Percentiles rank a stretch among this genome's conserved stretches.
Conservation (phyloP, 192 early-diverging fungal genomes). For the Backusella mclennaniae region DNA sequence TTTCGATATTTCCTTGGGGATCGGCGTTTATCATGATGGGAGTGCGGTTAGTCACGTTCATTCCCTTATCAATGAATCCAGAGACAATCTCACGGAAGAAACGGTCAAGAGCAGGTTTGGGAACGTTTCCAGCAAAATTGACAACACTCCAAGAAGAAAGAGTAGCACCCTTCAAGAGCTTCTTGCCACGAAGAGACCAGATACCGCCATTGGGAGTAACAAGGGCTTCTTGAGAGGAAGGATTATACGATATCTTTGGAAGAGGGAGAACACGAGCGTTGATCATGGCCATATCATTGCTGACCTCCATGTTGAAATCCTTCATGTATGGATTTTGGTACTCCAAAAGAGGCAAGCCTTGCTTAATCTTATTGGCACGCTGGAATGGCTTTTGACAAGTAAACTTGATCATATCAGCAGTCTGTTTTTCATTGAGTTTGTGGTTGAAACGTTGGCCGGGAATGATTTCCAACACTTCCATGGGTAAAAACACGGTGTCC, state of each 20-base stretch:
- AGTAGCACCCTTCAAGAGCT: conserved; percentile 69
- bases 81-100: conserved; percentile 78
- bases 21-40: conserved; percentile 49
- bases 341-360: conserved; percentile 64
- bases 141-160: conserved; percentile 84
- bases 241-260: conserved; percentile 71
- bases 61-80: conserved; percentile 71
- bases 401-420: conserved; percentile 92
- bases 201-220: conserved; percentile 66
- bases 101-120: conserved; percentile 54
- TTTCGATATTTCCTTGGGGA: conserved; percentile 63
- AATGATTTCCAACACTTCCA: conserved; percentile 86
- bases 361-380: conserved; percentile 79
- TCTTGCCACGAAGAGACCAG: conserved; percentile 87
- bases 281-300: conserved; percentile 61
- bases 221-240: conserved; percentile 40
- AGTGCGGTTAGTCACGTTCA: conserved; percentile 45
- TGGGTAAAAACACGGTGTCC: conserved; percentile 69
- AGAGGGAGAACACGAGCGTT: conserved; percentile 78
- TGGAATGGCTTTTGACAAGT: conserved; percentile 80
- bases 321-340: conserved; percentile 67
- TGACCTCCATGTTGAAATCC: conserved; percentile 74
- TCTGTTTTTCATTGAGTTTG: conserved; percentile 84
- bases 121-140: conserved; percentile 60
- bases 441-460: conserved; percentile 80